Percentiles rank a stretch among this genome's conserved stretches.
phyloP scores from a whole-genome alignment of 1,284 basidiomycete species.

The Retiboletus flavoniger region DNA sequence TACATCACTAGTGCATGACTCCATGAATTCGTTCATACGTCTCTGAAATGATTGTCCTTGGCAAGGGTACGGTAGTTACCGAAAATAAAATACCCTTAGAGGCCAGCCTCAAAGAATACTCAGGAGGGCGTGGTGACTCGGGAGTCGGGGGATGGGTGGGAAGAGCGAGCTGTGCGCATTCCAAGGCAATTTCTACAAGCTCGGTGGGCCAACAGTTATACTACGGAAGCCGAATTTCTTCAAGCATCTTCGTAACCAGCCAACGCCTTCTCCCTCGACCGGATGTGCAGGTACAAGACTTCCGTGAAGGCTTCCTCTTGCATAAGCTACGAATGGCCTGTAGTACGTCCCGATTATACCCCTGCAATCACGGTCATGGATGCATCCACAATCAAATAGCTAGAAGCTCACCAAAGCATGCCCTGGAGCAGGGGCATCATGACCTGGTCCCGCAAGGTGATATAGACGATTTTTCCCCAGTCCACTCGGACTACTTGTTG shows the following conservation, averaged over 20 bases:
- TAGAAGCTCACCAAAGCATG: conserved; percentile 54
- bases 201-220: conserved; percentile 30
- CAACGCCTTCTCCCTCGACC: conserved; percentile 44
- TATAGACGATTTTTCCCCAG: conserved; percentile 60
- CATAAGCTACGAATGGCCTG: conserved; percentile 31
- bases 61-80: background rate
- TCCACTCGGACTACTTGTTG: conserved; percentile 47
- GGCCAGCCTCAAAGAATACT: background rate
- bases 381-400: background rate
- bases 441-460: conserved; percentile 67
- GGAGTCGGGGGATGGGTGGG: too few species aligned
- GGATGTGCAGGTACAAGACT: conserved; percentile 11
- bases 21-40: background rate
- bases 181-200: conserved; percentile 17
- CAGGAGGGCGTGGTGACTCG: background rate
- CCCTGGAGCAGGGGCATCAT: conserved; percentile 68
- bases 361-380: conserved; percentile 24
- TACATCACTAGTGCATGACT: background rate
- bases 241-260: conserved; percentile 45
- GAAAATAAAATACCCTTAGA: too few species aligned
- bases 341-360: conserved; percentile 37
- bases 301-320: conserved; percentile 25
- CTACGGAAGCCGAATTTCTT: conserved; percentile 37
- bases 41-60: background rate
- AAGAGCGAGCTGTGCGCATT: background rate